phyloP scores from a whole-genome alignment of 164 flowering plant genomes.

The Sextonia rubra region DNA sequence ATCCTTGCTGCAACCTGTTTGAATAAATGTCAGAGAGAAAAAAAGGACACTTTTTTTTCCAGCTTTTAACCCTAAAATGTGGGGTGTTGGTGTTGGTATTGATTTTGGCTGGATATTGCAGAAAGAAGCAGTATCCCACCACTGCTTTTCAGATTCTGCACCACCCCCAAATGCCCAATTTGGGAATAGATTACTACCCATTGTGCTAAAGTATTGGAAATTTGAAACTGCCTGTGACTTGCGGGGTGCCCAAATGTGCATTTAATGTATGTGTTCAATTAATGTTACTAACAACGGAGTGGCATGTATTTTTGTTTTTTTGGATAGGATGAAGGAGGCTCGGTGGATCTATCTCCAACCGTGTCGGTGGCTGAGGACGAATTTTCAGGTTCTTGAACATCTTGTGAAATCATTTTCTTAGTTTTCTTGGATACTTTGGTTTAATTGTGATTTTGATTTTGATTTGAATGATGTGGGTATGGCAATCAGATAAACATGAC shows the following conservation, averaged over 20 bases:
- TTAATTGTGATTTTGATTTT: neutral
- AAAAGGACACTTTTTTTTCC: neutral
- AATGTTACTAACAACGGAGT: too few species aligned
- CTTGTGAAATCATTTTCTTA: neutral
- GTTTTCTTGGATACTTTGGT: neutral
- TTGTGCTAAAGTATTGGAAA: neutral
- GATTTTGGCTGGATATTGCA: neutral
- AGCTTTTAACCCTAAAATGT: neutral
- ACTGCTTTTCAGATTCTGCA: neutral
- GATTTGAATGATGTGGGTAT: neutral
- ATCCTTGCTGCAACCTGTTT: neutral
- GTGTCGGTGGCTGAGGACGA: neutral
- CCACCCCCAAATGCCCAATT: neutral
- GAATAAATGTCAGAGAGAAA: neutral
- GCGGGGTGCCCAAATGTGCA: neutral
- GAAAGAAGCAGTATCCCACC: neutral
- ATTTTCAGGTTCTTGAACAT: neutral
- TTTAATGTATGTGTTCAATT: neutral
- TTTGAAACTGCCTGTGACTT: neutral
- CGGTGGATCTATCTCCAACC: neutral
- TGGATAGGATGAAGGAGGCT: neutral
- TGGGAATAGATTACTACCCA: neutral
- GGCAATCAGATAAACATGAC: constrained; percentile 7
- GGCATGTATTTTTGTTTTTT: neutral
- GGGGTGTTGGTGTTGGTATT: neutral